Conservation (phyloP, 148 eudicot genomes). For the Nyssa sinensis region DNA sequence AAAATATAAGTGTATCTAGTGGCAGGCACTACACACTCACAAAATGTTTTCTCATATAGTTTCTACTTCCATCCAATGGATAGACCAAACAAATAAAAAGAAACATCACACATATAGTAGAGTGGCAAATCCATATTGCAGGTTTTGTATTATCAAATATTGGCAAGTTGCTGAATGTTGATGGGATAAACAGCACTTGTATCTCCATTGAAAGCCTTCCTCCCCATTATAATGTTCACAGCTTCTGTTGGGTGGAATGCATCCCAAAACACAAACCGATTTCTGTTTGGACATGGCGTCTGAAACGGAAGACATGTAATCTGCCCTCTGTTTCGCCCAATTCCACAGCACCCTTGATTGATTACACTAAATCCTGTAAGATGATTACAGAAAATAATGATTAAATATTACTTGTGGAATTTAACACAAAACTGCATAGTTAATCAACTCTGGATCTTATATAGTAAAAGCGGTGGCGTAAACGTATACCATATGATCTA, state of each 20-base stretch:
- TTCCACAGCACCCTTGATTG: constrained; percentile 77
- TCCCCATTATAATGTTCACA: constrained; percentile 69
- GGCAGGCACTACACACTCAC: too few relatives aligned
- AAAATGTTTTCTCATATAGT: too few relatives aligned
- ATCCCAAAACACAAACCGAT: constrained; percentile 82
- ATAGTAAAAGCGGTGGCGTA: background rate
- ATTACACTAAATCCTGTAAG: constrained; percentile 62
- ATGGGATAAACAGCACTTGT: constrained; percentile 58
- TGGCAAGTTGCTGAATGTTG: constrained; percentile 81
- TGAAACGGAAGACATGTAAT: constrained; percentile 86
- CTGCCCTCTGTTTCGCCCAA: constrained; percentile 85
- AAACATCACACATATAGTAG: too few relatives aligned
- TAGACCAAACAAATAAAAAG: too few relatives aligned
- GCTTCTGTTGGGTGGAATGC: constrained; percentile 88
- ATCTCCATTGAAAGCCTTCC: constrained; percentile 68
- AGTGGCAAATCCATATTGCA: too few relatives aligned
- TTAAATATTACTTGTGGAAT: too few relatives aligned
- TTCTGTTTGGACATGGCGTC: constrained; percentile 64
- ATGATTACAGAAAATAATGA: too few relatives aligned
- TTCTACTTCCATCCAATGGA: too few relatives aligned
- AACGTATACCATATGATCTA: constrained; percentile 57
- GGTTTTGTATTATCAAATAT: constrained; percentile 46
- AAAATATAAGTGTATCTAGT: too few relatives aligned
- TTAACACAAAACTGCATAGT: background rate
- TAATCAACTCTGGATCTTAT: too few relatives aligned